Percentiles rank a stretch among this genome's conserved stretches.
Conservation (phyloP, 2,329 filamentous ascomycete species). For the Alternaria infectoria region DNA sequence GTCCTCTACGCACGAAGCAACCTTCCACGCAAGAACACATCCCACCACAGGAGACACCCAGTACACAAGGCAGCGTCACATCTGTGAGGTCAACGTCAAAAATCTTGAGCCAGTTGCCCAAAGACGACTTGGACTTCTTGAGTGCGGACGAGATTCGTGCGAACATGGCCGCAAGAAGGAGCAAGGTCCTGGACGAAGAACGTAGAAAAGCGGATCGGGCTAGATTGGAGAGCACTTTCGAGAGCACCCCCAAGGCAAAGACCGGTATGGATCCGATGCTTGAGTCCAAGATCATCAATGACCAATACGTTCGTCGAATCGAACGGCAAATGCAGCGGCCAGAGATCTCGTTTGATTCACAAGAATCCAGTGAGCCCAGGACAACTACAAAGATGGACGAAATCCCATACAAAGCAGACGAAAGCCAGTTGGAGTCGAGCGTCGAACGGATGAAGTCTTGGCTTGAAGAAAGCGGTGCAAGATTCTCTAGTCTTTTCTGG, state of each 20-base stretch:
- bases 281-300: slow-evolving; percentile 35
- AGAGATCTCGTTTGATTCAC: background rate
- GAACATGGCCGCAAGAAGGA: slow-evolving; percentile 45
- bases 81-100: slow-evolving; percentile 27
- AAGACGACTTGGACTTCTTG: slow-evolving; percentile 51
- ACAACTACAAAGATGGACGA: background rate
- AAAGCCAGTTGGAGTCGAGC: slow-evolving; percentile 26
- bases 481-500: slow-evolving; percentile 39
- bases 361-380: background rate
- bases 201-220: slow-evolving; percentile 22
- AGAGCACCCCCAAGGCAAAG: slow-evolving; percentile 13
- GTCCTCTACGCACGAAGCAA: background rate
- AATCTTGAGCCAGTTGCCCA: slow-evolving; percentile 41
- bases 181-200: slow-evolving; percentile 11
- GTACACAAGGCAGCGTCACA: background rate
- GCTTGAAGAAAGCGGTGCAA: slow-evolving; percentile 33
- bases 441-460: slow-evolving; percentile 39
- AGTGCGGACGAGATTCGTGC: slow-evolving; percentile 52
- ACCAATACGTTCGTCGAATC: slow-evolving; percentile 36
- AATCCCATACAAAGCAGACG: background rate
- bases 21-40: background rate
- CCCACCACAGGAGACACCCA: background rate
- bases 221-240: slow-evolving; percentile 39
- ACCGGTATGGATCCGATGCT: slow-evolving; percentile 27
- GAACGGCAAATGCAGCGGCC: slow-evolving; percentile 25